These are phyloP conservation scores for Yarrowia sp. DNA, from an alignment of 805 yeast genomes.

Conservation along the genomic window DNA sequence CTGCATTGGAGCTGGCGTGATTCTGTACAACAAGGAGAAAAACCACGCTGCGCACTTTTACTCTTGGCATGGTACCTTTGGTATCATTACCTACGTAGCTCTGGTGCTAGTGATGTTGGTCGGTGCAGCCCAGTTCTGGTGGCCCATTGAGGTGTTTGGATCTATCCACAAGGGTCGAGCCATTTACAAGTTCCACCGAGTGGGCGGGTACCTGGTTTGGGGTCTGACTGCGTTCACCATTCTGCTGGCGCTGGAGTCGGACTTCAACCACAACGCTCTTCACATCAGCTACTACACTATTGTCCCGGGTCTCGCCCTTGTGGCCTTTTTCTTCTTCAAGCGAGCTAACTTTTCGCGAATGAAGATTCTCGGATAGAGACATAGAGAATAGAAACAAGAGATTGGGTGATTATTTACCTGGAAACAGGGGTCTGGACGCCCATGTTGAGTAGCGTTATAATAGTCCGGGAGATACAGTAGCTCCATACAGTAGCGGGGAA, in stretches of 20 bases:
- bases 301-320: conserved; percentile 23
- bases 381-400: not conserved
- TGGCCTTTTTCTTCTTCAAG: conserved; percentile 20
- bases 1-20: conserved; percentile 29
- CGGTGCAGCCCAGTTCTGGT: conserved; percentile 35
- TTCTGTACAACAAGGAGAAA: conserved; percentile 32
- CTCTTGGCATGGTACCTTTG: conserved; percentile 35
- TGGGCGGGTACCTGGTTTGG: conserved; percentile 31
- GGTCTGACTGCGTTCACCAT: conserved; percentile 28
- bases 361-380: conserved; percentile 5
- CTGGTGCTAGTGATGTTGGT: conserved; percentile 29
- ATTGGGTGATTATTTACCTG: too few species aligned
- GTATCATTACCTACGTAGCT: conserved; percentile 30
- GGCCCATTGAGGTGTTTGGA: conserved; percentile 33
- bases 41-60: conserved; percentile 33
- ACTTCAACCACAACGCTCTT: conserved; percentile 29
- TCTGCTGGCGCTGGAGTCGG: conserved; percentile 30
- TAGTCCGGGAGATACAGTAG: not conserved
- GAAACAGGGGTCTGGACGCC: too few species aligned
- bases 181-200: conserved; percentile 35
- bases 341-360: conserved; percentile 27
- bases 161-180: conserved; percentile 32
- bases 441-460: not conserved
- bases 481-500: not conserved
- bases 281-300: conserved; percentile 27